Conservation (phyloP, 805 yeast genomes). For the Lachancea meyersii region DNA sequence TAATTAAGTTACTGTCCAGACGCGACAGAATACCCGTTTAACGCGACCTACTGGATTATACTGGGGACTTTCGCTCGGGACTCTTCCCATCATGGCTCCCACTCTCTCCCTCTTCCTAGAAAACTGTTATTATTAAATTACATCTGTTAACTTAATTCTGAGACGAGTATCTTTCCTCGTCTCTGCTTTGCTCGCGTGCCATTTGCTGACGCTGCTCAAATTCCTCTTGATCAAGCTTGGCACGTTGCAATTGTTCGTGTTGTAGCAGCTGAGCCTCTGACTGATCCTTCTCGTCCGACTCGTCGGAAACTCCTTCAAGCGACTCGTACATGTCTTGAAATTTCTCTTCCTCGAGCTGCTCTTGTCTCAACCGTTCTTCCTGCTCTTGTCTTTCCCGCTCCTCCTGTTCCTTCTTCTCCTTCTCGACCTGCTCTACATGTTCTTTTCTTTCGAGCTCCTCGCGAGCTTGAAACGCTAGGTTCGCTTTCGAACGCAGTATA, state of each 20-base stretch:
- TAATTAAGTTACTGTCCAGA: too few species aligned
- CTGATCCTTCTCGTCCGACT: background rate
- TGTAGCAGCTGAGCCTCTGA: background rate
- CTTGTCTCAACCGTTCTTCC: slow-evolving; percentile 6
- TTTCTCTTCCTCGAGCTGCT: slow-evolving; percentile 1
- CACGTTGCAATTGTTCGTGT: slow-evolving; percentile 3
- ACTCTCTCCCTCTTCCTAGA: too few species aligned
- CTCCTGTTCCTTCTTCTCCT: slow-evolving; percentile 7
- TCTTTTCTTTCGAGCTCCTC: slow-evolving; percentile 37
- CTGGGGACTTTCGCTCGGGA: too few species aligned
- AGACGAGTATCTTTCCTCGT: slow-evolving; percentile 2
- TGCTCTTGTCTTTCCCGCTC: slow-evolving; percentile 5
- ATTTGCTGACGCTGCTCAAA: slow-evolving; percentile 1
- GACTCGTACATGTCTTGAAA: background rate
- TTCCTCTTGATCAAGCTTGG: background rate
- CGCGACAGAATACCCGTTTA: too few species aligned
- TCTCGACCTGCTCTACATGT: slow-evolving; percentile 7
- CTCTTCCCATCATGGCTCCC: too few species aligned
- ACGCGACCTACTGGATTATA: too few species aligned
- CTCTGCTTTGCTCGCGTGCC: background rate
- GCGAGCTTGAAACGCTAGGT: slow-evolving; percentile 49
- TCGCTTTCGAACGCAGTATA: slow-evolving; percentile 51
- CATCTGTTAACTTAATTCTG: background rate
- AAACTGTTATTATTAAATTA: slow-evolving; percentile 4
- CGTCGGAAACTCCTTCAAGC: background rate